These are phyloP conservation scores for Corchorus capsularis DNA, from an alignment of 345 rosid genomes.

Conservation along the genomic window DNA sequence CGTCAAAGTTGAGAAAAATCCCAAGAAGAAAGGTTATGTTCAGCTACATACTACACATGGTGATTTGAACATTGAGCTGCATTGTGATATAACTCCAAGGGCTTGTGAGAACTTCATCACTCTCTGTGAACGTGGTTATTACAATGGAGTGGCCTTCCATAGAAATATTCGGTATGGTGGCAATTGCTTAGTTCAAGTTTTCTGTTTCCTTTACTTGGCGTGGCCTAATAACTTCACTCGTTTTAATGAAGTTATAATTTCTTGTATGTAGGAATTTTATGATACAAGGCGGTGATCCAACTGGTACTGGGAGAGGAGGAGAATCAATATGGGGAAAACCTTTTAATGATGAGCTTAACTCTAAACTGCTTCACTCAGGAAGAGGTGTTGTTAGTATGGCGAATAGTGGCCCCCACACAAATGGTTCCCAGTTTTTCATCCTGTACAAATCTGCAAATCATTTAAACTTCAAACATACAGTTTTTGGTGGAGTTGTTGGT, in stretches of 20 bases:
- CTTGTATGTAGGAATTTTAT: slow-evolving; percentile 68
- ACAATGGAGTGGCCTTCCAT: slow-evolving; percentile 76
- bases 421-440: slow-evolving; percentile 97
- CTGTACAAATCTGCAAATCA: slow-evolving; percentile 96
- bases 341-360: slow-evolving; percentile 88
- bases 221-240: slow-evolving; percentile 1
- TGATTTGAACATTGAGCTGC: slow-evolving; percentile 90
- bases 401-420: slow-evolving; percentile 94
- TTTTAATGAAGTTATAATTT: slow-evolving; percentile 10
- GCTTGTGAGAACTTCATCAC: slow-evolving; percentile 90
- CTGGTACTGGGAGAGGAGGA: slow-evolving; percentile 88
- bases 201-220: slow-evolving; percentile 11
- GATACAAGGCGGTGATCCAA: slow-evolving; percentile 99
- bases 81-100: slow-evolving; percentile 90
- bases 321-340: slow-evolving; percentile 98
- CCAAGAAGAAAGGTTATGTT: slow-evolving; percentile 94
- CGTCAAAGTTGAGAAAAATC: slow-evolving; percentile 87
- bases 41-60: slow-evolving; percentile 88
- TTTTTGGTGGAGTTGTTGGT: slow-evolving; percentile 92
- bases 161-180: slow-evolving; percentile 68
- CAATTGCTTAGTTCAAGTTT: neutral
- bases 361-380: slow-evolving; percentile 90
- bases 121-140: slow-evolving; percentile 82
- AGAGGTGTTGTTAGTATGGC: slow-evolving; percentile 98
- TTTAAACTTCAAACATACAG: slow-evolving; percentile 92